phyloP scores from a whole-genome alignment of 2,329 filamentous ascomycete genomes.

The Phyllosticta capitalensis region DNA sequence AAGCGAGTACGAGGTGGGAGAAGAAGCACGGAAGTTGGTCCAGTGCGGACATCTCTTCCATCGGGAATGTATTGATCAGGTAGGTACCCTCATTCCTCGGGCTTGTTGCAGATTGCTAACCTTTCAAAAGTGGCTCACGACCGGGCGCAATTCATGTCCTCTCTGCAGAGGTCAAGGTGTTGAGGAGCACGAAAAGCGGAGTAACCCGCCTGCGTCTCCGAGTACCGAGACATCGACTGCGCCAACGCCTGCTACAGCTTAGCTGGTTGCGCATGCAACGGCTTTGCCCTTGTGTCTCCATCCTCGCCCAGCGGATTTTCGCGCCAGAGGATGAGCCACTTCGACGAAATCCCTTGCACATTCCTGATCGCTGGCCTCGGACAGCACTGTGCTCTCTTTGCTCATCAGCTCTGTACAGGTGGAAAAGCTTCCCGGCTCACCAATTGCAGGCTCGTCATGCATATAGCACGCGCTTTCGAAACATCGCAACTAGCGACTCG shows the following conservation, averaged over 20 bases:
- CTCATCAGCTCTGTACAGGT: background rate
- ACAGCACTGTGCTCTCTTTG: background rate
- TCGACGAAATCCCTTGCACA: background rate
- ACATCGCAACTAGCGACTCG: background rate
- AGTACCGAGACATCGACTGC: background rate
- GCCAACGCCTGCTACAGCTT: background rate
- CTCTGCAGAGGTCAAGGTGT: slow-evolving; percentile 52
- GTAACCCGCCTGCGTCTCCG: background rate
- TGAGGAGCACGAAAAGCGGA: slow-evolving; percentile 32
- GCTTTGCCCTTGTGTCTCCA: background rate
- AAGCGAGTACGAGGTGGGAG: slow-evolving; percentile 53
- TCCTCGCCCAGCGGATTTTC: background rate
- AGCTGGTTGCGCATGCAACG: background rate
- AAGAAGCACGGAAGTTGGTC: slow-evolving; percentile 50
- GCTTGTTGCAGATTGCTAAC: slow-evolving; percentile 6
- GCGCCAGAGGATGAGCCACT: background rate
- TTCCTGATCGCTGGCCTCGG: background rate
- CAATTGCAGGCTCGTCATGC: background rate
- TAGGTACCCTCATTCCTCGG: slow-evolving; percentile 26
- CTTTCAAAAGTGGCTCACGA: slow-evolving; percentile 53
- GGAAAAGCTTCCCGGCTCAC: background rate
- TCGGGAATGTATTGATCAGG: slow-evolving; percentile 60
- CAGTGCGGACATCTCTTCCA: slow-evolving; percentile 61
- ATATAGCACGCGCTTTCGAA: background rate
- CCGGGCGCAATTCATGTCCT: slow-evolving; percentile 55